A percentile compares a stretch with the other conserved stretches of the same genome.
These are phyloP conservation scores for Oropetium thomaeum DNA, from an alignment of 176 grass and related monocot genomes.

Conservation along the genomic window DNA sequence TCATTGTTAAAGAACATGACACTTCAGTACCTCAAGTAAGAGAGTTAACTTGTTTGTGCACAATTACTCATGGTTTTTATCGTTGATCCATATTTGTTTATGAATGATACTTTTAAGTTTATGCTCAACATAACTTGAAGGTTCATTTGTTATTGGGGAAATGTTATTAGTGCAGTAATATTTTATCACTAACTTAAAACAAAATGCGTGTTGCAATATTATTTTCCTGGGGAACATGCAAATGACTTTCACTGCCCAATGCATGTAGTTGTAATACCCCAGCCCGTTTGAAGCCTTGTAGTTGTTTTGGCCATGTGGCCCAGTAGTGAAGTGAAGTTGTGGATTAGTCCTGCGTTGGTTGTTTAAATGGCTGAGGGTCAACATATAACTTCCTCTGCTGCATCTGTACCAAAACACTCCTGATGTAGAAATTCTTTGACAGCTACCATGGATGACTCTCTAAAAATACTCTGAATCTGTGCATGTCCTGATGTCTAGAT, in stretches of 20 bases:
- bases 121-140: neutral
- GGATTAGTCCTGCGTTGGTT: too few relatives aligned
- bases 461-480: neutral
- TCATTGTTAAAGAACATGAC: constrained; percentile 70
- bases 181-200: neutral
- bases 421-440: neutral
- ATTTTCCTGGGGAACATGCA: too few relatives aligned
- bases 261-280: too few relatives aligned
- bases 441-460: neutral
- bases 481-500: neutral
- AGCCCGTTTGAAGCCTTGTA: too few relatives aligned
- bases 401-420: neutral
- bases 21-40: constrained; percentile 65
- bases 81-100: neutral
- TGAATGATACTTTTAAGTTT: neutral
- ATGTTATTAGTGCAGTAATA: neutral
- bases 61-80: neutral
- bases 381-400: neutral
- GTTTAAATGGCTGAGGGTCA: too few relatives aligned
- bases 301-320: too few relatives aligned
- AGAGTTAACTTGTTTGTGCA: constrained; percentile 11
- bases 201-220: neutral
- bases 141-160: neutral
- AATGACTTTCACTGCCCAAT: too few relatives aligned
- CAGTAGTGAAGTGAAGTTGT: too few relatives aligned